A percentile compares a stretch with the other conserved stretches of the same genome.
Evolutionary conservation across 225 moss, liverwort and hornwort genomes (phyloP).

Genomic region (Pseudoscleropodium purum): DNA sequence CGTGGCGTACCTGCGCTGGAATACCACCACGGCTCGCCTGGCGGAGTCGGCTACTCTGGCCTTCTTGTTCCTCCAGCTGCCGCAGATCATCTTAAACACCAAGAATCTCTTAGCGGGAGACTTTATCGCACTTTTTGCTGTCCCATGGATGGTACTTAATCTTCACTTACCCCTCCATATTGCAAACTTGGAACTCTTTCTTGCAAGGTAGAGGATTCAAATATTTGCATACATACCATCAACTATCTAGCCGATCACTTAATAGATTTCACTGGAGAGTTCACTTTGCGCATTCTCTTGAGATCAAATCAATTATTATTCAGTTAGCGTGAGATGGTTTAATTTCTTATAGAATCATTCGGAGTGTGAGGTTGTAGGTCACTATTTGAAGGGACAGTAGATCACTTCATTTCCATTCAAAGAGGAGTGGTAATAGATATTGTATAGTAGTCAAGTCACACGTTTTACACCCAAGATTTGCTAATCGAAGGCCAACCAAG

Average conservation of each 20-base stretch:
- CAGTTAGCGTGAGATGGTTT: too few species aligned
- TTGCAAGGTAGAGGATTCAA: too few species aligned
- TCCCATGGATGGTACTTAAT: constrained; percentile 77
- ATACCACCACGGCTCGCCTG: constrained; percentile 48
- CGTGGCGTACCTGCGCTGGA: constrained; percentile 28
- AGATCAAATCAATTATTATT: background rate
- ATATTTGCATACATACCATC: background rate
- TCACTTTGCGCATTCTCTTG: background rate
- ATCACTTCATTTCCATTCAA: background rate
- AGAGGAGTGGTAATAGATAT: background rate
- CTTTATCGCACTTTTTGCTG: constrained; percentile 55
- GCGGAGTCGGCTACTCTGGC: constrained; percentile 73
- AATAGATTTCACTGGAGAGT: background rate
- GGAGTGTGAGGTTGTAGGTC: too few species aligned
- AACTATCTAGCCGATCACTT: background rate
- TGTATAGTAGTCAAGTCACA: too few species aligned
- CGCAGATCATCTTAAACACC: constrained; percentile 72
- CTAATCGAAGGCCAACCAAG: background rate
- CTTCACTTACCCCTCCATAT: background rate
- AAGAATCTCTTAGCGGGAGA: constrained; percentile 57
- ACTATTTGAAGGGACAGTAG: background rate
- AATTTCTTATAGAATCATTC: too few species aligned
- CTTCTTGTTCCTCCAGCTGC: constrained; percentile 74
- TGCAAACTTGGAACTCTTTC: background rate
- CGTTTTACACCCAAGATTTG: too few species aligned